Conservation (phyloP, 495 filamentous ascomycete species). For the Aspergillus indologenus region DNA sequence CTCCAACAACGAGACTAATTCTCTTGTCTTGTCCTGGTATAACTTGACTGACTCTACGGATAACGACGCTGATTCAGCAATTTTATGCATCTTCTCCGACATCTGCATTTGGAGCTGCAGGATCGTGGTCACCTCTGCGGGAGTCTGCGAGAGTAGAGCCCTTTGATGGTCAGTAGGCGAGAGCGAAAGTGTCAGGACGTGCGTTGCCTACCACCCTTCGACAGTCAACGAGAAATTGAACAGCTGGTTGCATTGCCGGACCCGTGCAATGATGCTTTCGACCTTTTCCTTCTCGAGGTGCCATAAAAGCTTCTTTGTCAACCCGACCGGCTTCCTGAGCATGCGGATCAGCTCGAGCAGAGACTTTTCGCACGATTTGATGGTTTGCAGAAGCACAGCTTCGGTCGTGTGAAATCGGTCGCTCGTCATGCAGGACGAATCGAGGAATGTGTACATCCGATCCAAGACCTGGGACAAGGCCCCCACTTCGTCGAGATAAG, state of each 20-base stretch:
- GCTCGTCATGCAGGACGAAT: neutral
- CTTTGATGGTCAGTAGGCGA: neutral
- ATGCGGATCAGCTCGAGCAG: neutral
- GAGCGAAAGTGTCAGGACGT: neutral
- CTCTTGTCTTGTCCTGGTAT: neutral
- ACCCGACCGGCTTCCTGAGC: neutral
- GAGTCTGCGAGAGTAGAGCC: slow-evolving; percentile 5
- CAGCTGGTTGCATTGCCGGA: slow-evolving; percentile 3
- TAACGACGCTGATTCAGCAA: neutral
- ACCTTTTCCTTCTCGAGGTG: neutral
- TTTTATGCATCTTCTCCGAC: slow-evolving; percentile 7
- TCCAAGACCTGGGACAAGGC: neutral
- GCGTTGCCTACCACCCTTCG: slow-evolving; percentile 1
- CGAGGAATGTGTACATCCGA: slow-evolving; percentile 1
- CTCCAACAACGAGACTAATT: neutral
- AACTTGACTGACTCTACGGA: neutral
- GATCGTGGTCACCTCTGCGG: slow-evolving; percentile 4
- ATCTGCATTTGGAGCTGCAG: slow-evolving; percentile 3
- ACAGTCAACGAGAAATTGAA: slow-evolving; percentile 5
- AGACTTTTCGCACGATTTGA: slow-evolving; percentile 3
- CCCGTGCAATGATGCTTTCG: neutral
- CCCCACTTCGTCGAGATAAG: neutral
- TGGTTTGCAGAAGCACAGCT: slow-evolving; percentile 5
- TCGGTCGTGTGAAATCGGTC: slow-evolving; percentile 1
- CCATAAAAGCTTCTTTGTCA: neutral